phyloP scores from a whole-genome alignment of 1,139 yeast genomes.

The Hansenula lynferdii region DNA sequence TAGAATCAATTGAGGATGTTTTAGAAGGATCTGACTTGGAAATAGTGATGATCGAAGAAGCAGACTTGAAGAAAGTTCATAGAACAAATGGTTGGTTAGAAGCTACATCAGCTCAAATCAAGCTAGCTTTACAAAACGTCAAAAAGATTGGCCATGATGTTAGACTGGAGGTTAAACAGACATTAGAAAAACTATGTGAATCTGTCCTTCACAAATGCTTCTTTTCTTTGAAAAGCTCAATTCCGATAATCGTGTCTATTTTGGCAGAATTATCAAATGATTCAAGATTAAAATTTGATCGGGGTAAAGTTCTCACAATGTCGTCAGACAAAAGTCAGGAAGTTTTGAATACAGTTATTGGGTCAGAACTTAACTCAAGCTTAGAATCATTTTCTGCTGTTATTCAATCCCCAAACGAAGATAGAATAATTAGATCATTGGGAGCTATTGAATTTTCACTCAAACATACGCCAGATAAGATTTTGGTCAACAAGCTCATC shows the following conservation, averaged over 20 bases:
- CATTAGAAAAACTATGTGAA: conserved; percentile 27
- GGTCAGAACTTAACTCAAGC: conserved; percentile 14
- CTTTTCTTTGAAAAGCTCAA: conserved; percentile 29
- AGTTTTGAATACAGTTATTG: conserved; percentile 7
- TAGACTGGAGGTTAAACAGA: conserved; percentile 28
- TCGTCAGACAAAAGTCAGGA: conserved; percentile 4
- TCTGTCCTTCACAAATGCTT: conserved; percentile 27
- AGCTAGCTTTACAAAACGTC: conserved; percentile 16
- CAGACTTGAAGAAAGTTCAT: conserved; percentile 26
- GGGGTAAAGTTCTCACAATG: conserved; percentile 2
- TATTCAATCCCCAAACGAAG: conserved; percentile 24
- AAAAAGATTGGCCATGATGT: conserved; percentile 22
- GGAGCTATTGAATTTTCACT: conserved; percentile 17
- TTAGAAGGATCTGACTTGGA: conserved; percentile 13
- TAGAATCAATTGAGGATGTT: conserved; percentile 11
- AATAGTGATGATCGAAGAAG: conserved; percentile 16
- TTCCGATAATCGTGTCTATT: conserved; percentile 25
- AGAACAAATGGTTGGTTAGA: conserved; percentile 58
- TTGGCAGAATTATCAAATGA: conserved; percentile 15
- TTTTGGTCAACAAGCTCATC: conserved; percentile 12
- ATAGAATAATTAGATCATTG: conserved; percentile 16
- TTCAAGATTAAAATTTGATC: conserved; percentile 6
- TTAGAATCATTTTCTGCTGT: conserved; percentile 17
- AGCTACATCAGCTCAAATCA: conserved; percentile 61
- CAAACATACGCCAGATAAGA: conserved; percentile 3